Percentiles rank a stretch among this genome's conserved stretches.
phyloP scores from a whole-genome alignment of 495 filamentous ascomycete species.

The Trichoderma virens region DNA sequence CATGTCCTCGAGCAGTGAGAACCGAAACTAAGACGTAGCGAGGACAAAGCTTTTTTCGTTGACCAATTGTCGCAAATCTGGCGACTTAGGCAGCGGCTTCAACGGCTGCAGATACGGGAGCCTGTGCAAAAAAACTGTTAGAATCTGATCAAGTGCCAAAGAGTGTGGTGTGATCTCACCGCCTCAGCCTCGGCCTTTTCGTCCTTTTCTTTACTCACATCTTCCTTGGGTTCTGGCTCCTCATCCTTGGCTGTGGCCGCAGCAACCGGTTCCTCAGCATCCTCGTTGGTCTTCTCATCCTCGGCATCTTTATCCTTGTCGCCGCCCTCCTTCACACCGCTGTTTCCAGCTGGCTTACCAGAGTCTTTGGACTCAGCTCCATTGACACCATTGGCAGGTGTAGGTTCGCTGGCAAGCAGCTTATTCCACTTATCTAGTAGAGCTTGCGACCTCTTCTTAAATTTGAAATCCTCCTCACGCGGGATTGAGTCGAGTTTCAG shows the following conservation, averaged over 20 bases:
- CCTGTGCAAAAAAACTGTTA: not conserved
- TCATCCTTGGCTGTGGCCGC: constrained; percentile 20
- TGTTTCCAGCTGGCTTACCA: constrained; percentile 16
- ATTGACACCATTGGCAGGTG: constrained; percentile 41
- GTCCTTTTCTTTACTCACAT: constrained; percentile 11
- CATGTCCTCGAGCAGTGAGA: not conserved
- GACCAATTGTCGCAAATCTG: not conserved
- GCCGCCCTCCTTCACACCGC: constrained; percentile 44
- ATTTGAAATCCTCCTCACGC: constrained; percentile 73
- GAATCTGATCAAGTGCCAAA: not conserved
- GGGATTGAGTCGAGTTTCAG: constrained; percentile 76
- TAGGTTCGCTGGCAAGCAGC: constrained; percentile 51
- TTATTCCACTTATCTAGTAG: constrained; percentile 79
- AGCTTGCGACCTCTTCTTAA: constrained; percentile 67
- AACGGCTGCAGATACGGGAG: constrained; percentile 11
- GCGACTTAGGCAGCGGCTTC: constrained; percentile 17
- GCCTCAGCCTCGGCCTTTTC: constrained; percentile 8
- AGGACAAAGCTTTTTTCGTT: not conserved
- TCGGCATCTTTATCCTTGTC: constrained; percentile 44
- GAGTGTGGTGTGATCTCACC: not conserved
- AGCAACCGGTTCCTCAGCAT: constrained; percentile 12
- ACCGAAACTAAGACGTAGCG: not conserved
- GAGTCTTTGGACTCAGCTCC: constrained; percentile 24
- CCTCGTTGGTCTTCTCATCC: constrained; percentile 27
- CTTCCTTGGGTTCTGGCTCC: constrained; percentile 27